Conservation (phyloP, 495 filamentous ascomycete genomes). For the Penicillium herquei region DNA sequence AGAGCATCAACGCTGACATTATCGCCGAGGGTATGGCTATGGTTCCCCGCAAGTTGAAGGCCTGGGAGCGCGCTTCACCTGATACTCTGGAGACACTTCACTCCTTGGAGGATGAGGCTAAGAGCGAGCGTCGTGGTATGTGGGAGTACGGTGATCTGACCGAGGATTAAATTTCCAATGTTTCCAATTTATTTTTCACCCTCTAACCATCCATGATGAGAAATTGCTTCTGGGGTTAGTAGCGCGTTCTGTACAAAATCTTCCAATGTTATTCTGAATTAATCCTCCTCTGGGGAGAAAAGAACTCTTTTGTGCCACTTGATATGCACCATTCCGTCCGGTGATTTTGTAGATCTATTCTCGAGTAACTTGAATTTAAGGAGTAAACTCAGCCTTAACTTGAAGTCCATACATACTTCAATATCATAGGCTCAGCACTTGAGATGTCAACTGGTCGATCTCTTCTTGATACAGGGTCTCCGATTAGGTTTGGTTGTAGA, state of each 20-base stretch:
- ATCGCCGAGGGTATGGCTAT: constrained; percentile 81
- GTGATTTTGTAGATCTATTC: no score
- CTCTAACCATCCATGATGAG: constrained; percentile 7
- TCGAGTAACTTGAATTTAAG: not conserved
- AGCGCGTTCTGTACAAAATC: constrained; percentile 6
- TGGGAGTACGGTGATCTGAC: constrained; percentile 98
- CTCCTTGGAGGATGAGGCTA: constrained; percentile 70
- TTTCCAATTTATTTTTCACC: no score
- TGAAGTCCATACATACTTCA: no score
- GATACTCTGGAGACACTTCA: constrained; percentile 66
- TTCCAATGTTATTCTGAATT: not conserved
- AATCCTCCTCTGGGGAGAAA: not conserved
- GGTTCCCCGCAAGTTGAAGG: constrained; percentile 83
- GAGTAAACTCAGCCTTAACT: no score
- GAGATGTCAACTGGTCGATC: no score
- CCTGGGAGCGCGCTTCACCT: constrained; percentile 76
- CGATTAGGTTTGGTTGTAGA: no score
- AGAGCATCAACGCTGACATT: constrained; percentile 84
- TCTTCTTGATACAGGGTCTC: no score
- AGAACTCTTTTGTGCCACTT: not conserved
- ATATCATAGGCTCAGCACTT: no score
- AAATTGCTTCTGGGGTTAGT: constrained; percentile 10
- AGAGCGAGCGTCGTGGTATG: constrained; percentile 74
- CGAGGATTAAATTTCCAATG: constrained; percentile 61
- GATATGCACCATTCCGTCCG: no score